These are phyloP conservation scores for Phytopythium boreale DNA, from an alignment of 352 stramenopile species.

Conservation along the genomic window DNA sequence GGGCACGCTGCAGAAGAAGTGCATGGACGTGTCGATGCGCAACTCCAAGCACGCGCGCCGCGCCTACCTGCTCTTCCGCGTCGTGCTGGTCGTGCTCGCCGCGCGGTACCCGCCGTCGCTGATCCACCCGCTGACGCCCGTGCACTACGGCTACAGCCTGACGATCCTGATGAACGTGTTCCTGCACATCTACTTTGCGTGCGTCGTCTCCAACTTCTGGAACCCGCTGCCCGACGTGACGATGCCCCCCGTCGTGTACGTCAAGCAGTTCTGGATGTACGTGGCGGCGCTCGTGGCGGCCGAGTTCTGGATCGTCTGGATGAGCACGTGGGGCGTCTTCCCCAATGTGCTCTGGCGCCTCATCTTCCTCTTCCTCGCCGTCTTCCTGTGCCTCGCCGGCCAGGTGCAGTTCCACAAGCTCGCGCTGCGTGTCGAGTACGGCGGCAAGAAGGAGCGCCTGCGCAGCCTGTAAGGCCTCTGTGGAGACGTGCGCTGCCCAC, in stretches of 20 bases:
- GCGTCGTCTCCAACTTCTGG: conserved; percentile 83
- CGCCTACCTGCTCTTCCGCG: conserved; percentile 52
- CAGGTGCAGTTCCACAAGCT: conserved; percentile 74
- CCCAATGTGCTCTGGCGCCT: conserved; percentile 74
- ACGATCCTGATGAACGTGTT: conserved; percentile 82
- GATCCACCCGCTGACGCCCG: conserved; percentile 67
- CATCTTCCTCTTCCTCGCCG: conserved; percentile 46
- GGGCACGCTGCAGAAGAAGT: conserved; percentile 52
- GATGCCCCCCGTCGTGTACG: conserved; percentile 73
- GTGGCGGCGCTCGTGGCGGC: conserved; percentile 36
- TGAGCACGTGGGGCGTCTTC: conserved; percentile 79
- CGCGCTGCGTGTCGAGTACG: conserved; percentile 64
- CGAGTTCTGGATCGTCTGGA: conserved; percentile 73
- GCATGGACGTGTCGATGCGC: conserved; percentile 50
- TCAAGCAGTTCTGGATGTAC: conserved; percentile 69
- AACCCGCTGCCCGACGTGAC: conserved; percentile 38
- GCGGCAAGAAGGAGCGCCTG: conserved; percentile 75
- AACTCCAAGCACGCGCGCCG: conserved; percentile 44
- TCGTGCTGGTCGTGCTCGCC: conserved; percentile 53
- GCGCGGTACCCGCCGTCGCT: conserved; percentile 54
- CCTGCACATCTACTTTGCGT: conserved; percentile 71
- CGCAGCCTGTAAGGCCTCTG: conserved; percentile 50
- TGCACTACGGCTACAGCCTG: conserved; percentile 72
- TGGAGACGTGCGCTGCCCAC: background rate
- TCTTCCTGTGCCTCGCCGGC: conserved; percentile 56